Base-by-base conservation (phyloP, 257 asterid genomes). In the Plectranthus barbatus region DNA sequence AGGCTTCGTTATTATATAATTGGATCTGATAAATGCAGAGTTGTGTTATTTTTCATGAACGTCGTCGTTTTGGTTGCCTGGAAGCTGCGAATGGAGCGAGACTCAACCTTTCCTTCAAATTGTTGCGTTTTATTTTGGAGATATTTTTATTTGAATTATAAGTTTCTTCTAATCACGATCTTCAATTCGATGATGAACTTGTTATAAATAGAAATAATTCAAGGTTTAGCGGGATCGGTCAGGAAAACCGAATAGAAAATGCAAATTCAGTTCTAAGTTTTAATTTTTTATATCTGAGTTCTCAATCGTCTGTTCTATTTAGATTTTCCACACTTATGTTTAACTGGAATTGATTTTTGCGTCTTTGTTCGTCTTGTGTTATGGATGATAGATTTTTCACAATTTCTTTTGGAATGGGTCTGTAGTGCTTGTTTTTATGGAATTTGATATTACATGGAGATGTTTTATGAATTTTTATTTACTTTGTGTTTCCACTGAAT, bases 11-110 rank as follows among this genome's bases (percentile, higher is more conserved):
- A 62, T 39, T 39, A 29, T 55, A 29, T 26, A 42, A 29, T 51
- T 69, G 84, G 84, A 79, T 72, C 77, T 64, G 78, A 59, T 58
- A 66, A 66, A 48, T 55, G 42, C 29, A 19, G 20, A 46, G 40
- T 56, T 40, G 9, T 48, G 49, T 11, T 56, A 0, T 31, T 44
- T 60, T 62, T 20, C 21, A 1, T 52, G 41, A 7, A n/a, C 65
- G 14, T 44, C 36, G 41, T 31, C 6, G 31, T 41, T 62, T 4
- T 14, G 17, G 20, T 8, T 20, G 1, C 24, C 7, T 48, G 17
- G 13, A 49, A 33, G 61, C 44, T 54, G 44, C 26, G 13, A 10
- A 31, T 31, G 60, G 23, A 31, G 8, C 31, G 0, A 52, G 0
- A 29, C 3, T 55, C 7, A 0, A 1, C 9, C 9, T 55, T 4